Conservation (phyloP, 192 early-diverging fungal species). For the Pilobolus umbonatus region DNA sequence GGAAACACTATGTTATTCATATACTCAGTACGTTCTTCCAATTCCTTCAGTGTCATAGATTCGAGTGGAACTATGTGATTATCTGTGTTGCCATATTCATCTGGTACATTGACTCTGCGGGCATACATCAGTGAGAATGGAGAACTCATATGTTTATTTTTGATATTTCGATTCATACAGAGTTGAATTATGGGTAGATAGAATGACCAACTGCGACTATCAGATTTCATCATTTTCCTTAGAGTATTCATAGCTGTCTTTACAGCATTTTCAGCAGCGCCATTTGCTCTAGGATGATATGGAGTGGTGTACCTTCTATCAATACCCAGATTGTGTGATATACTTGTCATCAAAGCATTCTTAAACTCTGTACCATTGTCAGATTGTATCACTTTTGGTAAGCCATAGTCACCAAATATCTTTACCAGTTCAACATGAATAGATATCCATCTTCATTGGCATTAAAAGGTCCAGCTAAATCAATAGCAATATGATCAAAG, state of each 20-base stretch:
- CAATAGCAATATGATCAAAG: conserved; percentile 26
- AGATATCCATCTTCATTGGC: background rate
- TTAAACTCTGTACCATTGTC: conserved; percentile 47
- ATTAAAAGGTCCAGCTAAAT: conserved; percentile 24
- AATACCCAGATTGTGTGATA: conserved; percentile 15
- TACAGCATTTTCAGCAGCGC: conserved; percentile 37
- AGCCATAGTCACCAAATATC: conserved; percentile 27
- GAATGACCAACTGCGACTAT: conserved; percentile 25
- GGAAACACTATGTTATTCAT: background rate
- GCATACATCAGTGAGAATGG: conserved; percentile 46
- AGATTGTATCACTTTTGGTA: conserved; percentile 25
- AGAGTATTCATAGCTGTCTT: conserved; percentile 23
- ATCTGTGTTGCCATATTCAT: conserved; percentile 20
- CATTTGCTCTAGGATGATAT: conserved; percentile 42
- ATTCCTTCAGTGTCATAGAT: background rate
- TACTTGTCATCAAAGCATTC: conserved; percentile 24
- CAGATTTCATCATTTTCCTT: conserved; percentile 23
- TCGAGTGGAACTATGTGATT: background rate
- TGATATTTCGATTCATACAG: conserved; percentile 31
- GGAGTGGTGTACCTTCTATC: conserved; percentile 35
- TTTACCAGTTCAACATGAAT: conserved; percentile 13
- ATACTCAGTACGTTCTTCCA: background rate
- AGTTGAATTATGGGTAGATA: conserved; percentile 36
- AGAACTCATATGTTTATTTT: conserved; percentile 23
- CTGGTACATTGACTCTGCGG: conserved; percentile 23